Percentiles rank a stretch among this genome's conserved stretches.
Conservation (phyloP, 164 flowering plant species). For the Vitis amurensis region DNA sequence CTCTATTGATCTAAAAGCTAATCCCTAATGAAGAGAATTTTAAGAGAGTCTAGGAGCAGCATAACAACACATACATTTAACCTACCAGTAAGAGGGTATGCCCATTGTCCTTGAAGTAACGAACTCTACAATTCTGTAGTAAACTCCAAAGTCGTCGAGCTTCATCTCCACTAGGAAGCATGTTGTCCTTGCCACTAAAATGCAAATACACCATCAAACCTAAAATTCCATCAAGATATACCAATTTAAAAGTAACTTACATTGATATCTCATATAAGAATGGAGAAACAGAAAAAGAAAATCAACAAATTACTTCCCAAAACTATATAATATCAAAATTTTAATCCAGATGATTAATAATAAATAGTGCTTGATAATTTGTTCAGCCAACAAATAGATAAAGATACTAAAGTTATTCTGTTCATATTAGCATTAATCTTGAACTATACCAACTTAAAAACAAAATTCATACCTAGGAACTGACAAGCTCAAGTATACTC, state of each 20-base stretch:
- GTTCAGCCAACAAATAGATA: too few relatives aligned
- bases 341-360: background rate
- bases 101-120: conserved; percentile 78
- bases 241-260: conserved; percentile 1
- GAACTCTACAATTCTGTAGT: conserved; percentile 62
- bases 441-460: too few relatives aligned
- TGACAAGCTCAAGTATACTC: too few relatives aligned
- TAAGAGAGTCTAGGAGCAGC: background rate
- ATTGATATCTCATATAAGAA: background rate
- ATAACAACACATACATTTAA: conserved; percentile 1
- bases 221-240: background rate
- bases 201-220: background rate
- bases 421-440: too few relatives aligned
- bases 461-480: too few relatives aligned
- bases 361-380: background rate
- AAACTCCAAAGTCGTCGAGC: conserved; percentile 54
- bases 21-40: background rate
- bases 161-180: conserved; percentile 87
- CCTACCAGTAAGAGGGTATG: conserved; percentile 85
- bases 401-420: too few relatives aligned
- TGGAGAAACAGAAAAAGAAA: background rate
- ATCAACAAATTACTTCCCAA: background rate
- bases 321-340: background rate
- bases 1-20: too few relatives aligned
- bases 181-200: conserved; percentile 82